Conservation (phyloP, 768 basidiomycete species). For the Udeniomyces megalosporus region DNA sequence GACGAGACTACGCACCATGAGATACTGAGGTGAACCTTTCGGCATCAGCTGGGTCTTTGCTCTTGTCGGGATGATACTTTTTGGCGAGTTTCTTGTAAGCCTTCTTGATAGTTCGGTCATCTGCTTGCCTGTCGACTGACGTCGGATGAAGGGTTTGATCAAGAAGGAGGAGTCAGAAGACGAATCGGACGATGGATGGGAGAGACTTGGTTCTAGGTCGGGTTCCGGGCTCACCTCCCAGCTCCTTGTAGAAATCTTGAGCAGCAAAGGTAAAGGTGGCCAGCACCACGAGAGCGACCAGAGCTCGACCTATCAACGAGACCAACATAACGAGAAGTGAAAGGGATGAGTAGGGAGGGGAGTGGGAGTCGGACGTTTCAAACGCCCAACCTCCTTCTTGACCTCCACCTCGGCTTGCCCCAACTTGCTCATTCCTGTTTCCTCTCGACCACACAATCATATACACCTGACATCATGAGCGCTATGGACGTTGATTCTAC, state of each 20-base stretch:
- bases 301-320: neutral
- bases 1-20: conserved; percentile 42
- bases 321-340: neutral
- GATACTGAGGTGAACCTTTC: conserved; percentile 81
- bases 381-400: too few relatives aligned
- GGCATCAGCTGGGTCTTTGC: conserved; percentile 61
- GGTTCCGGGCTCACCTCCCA: too few relatives aligned
- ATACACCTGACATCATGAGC: neutral
- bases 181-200: neutral
- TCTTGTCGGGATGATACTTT: conserved; percentile 91
- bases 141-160: neutral
- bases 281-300: neutral
- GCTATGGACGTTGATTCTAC: conserved; percentile 15
- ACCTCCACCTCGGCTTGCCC: neutral
- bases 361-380: neutral
- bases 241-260: conserved; percentile 17
- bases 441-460: too few relatives aligned
- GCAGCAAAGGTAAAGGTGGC: neutral
- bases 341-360: neutral
- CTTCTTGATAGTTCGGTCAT: conserved; percentile 74
- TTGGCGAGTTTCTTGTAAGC: conserved; percentile 80
- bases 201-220: too few relatives aligned
- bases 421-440: neutral
- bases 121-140: conserved; percentile 54
- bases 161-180: neutral